Base-by-base conservation (phyloP, 805 yeast genomes). In the Candida fluviatilis region DNA sequence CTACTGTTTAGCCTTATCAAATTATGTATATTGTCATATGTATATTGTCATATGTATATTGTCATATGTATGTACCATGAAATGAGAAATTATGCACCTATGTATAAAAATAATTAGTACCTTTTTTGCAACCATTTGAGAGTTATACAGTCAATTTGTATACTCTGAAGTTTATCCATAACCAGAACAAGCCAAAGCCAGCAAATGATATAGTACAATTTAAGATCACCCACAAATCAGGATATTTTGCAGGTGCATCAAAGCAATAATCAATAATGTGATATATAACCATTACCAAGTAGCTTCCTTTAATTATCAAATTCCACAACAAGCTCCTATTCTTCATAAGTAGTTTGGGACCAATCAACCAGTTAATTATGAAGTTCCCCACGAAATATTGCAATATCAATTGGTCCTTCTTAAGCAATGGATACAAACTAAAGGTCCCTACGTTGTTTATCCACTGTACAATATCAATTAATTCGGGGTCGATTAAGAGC, bases 381-480 rank as follows among this genome's bases (percentile, higher is more conserved):
- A 79, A 55, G 15, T 78, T 63, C 36, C 81, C 58, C 6, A 78
- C 79, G 39, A 70, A 59, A 58, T 85, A 90, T 57, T 93, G 99
- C 43, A 90, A 64, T 1, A 57, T 59, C 18, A 93, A 67, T 1
- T 78, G 80, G 52, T 93, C 98, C 45, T 80, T 80, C 48, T 79
- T 77, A 47, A 93, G 65, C 34, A 91, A 64, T 0, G 99, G 99
- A 77, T 84, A 89, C 65, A 93, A 64, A 35, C 96, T 87, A 59
- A 90, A 93, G 23, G 83, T 64, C 0, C 91, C 84, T 10, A 88
- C 72, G 55, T 91, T 93, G 50, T 81, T 81, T 43, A 91, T 78
- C 97, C 98, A 93, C 37, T 81, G 79, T 2, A 86, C 77, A 64
- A 87, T 75, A 3, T 91, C 78, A n/a, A 80, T 70, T 14, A 78